Conservation (phyloP, 768 basidiomycete genomes). For the Thelephora ganbajun region DNA sequence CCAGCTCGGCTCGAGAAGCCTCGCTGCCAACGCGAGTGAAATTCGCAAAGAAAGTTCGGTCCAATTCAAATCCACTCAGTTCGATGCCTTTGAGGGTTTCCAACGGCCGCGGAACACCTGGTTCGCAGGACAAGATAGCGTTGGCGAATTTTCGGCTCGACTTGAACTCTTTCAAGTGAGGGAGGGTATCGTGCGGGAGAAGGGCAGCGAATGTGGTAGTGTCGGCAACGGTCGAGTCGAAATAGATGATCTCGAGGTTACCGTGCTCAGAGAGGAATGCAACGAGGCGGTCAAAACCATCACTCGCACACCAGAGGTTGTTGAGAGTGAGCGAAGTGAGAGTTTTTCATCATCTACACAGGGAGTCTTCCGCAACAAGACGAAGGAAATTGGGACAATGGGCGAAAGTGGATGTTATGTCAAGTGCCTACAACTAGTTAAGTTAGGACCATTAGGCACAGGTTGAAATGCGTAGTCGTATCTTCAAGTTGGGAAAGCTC, state of each 20-base stretch:
- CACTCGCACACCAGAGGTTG: constrained; percentile 35
- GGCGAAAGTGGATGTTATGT: constrained; percentile 29
- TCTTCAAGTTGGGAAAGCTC: constrained; percentile 44
- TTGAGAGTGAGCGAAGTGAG: constrained; percentile 41
- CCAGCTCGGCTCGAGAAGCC: constrained; percentile 36
- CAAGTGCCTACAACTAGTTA: constrained; percentile 18
- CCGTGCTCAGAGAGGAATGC: constrained; percentile 39
- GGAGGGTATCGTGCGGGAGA: constrained; percentile 25
- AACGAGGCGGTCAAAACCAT: constrained; percentile 26
- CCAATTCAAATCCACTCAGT: constrained; percentile 24
- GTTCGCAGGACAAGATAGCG: constrained; percentile 34
- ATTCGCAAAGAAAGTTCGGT: constrained; percentile 25
- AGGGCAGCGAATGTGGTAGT: constrained; percentile 8
- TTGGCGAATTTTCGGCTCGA: constrained; percentile 33
- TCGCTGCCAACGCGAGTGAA: constrained; percentile 19
- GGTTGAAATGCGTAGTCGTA: constrained; percentile 11
- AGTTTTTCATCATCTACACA: constrained; percentile 39
- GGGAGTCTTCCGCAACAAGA: constrained; percentile 37
- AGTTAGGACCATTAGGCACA: background rate
- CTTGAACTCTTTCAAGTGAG: constrained; percentile 30
- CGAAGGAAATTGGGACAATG: constrained; percentile 14
- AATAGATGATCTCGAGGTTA: constrained; percentile 38
- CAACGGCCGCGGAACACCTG: constrained; percentile 30
- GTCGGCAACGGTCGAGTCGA: constrained; percentile 23
- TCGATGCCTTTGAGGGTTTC: constrained; percentile 43